These are phyloP conservation scores for Chaetomidium leptoderma DNA, from an alignment of 495 filamentous ascomycete genomes.

Conservation along the genomic window DNA sequence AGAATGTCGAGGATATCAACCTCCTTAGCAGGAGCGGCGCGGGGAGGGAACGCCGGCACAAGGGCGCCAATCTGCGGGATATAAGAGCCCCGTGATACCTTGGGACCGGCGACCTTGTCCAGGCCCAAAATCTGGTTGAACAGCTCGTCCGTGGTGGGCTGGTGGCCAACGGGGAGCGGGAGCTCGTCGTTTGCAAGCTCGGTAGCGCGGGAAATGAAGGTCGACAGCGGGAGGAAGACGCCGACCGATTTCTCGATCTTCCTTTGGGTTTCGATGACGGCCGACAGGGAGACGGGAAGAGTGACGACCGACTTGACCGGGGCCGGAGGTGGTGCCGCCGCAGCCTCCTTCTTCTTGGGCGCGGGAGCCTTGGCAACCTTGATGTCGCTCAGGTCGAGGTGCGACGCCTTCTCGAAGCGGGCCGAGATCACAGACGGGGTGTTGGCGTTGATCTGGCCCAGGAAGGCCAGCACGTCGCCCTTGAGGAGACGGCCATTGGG, in stretches of 20 bases:
- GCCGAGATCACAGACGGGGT: constrained; percentile 65
- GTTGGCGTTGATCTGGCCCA: constrained; percentile 66
- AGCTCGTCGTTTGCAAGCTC: constrained; percentile 82
- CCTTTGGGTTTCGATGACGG: constrained; percentile 73
- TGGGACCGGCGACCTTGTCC: constrained; percentile 40
- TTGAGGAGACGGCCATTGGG: constrained; percentile 89
- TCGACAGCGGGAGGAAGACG: constrained; percentile 75
- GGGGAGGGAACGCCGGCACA: constrained; percentile 30
- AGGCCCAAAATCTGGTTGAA: constrained; percentile 85
- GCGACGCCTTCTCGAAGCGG: constrained; percentile 66
- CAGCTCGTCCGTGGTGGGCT: constrained; percentile 71
- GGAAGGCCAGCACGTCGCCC: constrained; percentile 88
- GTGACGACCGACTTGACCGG: constrained; percentile 53
- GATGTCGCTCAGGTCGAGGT: constrained; percentile 93
- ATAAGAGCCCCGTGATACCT: constrained; percentile 53
- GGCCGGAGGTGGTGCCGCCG: constrained; percentile 40
- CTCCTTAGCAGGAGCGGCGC: constrained; percentile 59
- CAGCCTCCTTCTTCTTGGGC: constrained; percentile 46
- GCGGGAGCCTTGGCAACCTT: constrained; percentile 65
- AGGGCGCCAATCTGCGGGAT: constrained; percentile 69
- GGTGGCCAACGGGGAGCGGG: constrained; percentile 56
- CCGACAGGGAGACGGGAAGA: constrained; percentile 69
- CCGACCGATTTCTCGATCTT: constrained; percentile 70
- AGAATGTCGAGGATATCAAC: constrained; percentile 77
- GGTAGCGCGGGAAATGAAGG: constrained; percentile 78